These are phyloP conservation scores for Spiraea crenata DNA, from an alignment of 331 rosid genomes.

Conservation along the genomic window DNA sequence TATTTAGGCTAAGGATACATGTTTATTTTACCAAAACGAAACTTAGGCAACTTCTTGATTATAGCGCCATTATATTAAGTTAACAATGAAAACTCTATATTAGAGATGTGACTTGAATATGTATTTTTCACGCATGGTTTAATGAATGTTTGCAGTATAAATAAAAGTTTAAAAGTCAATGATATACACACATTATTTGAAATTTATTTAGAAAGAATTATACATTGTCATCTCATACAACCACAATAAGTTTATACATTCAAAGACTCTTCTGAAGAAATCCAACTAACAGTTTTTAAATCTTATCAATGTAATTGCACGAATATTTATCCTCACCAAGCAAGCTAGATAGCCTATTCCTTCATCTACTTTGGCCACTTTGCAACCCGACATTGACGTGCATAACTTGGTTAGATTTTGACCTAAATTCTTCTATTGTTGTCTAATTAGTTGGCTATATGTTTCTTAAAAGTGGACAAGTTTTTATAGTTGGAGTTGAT, in stretches of 20 bases:
- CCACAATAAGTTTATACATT: too few relatives aligned
- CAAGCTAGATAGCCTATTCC: background rate
- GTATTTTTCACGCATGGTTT: too few relatives aligned
- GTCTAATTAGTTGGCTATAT: conserved; percentile 13
- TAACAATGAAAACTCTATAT: conserved; percentile 8
- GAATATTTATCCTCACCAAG: background rate
- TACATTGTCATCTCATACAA: too few relatives aligned
- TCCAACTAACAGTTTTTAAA: too few relatives aligned
- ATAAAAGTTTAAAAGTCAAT: too few relatives aligned
- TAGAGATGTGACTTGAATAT: background rate
- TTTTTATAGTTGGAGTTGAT: conserved; percentile 20
- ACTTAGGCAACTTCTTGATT: conserved; percentile 27
- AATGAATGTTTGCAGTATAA: too few relatives aligned
- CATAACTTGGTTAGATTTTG: background rate
- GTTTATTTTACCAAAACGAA: conserved; percentile 12
- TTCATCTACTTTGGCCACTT: background rate
- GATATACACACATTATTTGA: too few relatives aligned
- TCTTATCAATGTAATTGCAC: background rate
- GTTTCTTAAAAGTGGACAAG: conserved; percentile 23
- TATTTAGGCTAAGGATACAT: background rate
- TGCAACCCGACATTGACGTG: background rate
- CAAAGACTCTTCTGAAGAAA: too few relatives aligned
- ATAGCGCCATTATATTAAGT: conserved; percentile 40
- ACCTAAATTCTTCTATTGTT: background rate
- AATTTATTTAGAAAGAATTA: too few relatives aligned